These are phyloP conservation scores for Dioszegia aurantiaca DNA, from an alignment of 768 basidiomycete species.

Conservation along the genomic window DNA sequence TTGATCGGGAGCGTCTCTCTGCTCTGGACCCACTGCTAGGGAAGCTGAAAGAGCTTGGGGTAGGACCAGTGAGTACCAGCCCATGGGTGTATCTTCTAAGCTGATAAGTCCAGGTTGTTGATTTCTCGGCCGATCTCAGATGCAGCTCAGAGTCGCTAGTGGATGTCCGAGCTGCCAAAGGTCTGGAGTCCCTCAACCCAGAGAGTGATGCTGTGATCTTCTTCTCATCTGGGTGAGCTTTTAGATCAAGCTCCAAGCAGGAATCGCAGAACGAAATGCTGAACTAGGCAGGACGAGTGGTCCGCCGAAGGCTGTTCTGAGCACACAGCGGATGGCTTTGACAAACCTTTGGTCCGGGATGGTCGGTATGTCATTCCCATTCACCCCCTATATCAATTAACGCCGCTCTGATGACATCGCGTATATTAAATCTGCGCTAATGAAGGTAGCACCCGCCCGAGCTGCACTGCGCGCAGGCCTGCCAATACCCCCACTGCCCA, in stretches of 20 bases:
- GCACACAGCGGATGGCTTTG: slow-evolving; percentile 44
- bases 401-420: neutral
- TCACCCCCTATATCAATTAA: neutral
- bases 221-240: slow-evolving; percentile 43
- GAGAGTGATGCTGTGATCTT: slow-evolving; percentile 46
- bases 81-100: neutral
- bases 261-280: neutral
- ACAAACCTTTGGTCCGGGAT: slow-evolving; percentile 44
- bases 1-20: slow-evolving; percentile 34
- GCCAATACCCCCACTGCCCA: slow-evolving; percentile 31
- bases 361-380: slow-evolving; percentile 33
- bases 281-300: slow-evolving; percentile 35
- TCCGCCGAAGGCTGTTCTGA: slow-evolving; percentile 42
- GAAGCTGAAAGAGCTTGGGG: slow-evolving; percentile 11
- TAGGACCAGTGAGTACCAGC: slow-evolving; percentile 22
- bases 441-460: slow-evolving; percentile 43
- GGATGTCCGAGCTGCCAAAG: slow-evolving; percentile 14
- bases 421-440: too few relatives aligned
- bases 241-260: neutral
- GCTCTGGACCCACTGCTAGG: slow-evolving; percentile 15
- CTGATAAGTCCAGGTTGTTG: slow-evolving; percentile 1
- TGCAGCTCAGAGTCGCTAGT: neutral
- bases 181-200: slow-evolving; percentile 24
- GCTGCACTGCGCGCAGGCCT: slow-evolving; percentile 39
- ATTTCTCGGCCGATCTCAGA: neutral